Base-by-base conservation (phyloP, 2,329 filamentous ascomycete genomes). In the Fusarium odoratissimum region DNA sequence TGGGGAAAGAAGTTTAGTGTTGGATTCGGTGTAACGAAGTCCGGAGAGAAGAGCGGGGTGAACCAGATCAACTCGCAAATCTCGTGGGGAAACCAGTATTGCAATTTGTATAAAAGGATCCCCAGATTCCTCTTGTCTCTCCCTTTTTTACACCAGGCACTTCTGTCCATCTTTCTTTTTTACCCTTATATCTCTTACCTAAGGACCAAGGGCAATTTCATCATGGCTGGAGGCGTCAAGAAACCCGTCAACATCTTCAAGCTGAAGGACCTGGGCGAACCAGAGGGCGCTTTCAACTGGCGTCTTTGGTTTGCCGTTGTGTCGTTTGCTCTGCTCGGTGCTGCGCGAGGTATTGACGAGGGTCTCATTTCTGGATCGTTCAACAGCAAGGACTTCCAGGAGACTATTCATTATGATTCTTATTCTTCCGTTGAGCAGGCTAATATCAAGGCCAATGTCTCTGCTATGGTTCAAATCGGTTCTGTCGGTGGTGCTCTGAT, bases 381-480 rank as follows among this genome's bases (percentile, higher is more conserved):
- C 80, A 89, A 90, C 77, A 90, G 90, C n/a, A 84, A 86, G 71
- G 85, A 91, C 57, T 93, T 93, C 79, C 86, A 91, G 73, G 73
- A 80, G 2, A 85, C 85, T 38, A 91, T 93, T 78, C 76, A 89
- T 73, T 89, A 90, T 69, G 81, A 84, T 10, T 83, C 84, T 4
- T 90, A 91, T 76, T 83, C 81, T 49, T 75, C 81, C 0, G 83
- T 86, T 8, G 85, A 89, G 51, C 84, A 88, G 77, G 90, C 91
- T 68, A 90, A 93, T 79, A 91, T 92, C 82, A 90, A 92, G 81
- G 90, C 88, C 74, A 95, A 95, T 80, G 92, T 95, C 61, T 92
- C 92, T 4, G 89, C 91, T 52, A 95, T 95, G 93, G 93, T 95
- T 0, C 93, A 95, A 81, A 90, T 95, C 76, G 93, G 93, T 30